Evolutionary conservation across 352 stramenopile species (phyloP), one percentile per base, ranked within the genome.

Genomic region (Phytophthora tubulina): DNA sequence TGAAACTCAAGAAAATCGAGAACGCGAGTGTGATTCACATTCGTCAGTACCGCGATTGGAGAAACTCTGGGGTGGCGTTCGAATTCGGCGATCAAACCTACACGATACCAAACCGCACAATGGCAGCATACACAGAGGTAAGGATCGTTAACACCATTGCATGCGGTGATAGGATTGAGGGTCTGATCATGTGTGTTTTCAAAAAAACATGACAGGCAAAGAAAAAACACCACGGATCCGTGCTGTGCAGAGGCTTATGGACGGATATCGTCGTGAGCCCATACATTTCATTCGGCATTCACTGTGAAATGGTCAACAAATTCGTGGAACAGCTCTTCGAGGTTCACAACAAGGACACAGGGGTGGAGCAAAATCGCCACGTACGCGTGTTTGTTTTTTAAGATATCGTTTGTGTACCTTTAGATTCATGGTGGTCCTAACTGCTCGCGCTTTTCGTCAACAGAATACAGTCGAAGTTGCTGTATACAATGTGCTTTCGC

Each of bases 21-120:
- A 85, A 97, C 41, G 93, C 95, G 52, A 94, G 88, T 48, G 95
- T 98, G 57, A 96, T 99, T 66, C 96, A 99, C 75, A 87, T 95
- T 63, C 90, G 81, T 8, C 95, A 98, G 77, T 99, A 96, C 69
- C 82, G 85, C 35, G 72, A 92, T 30, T 99, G 96, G 96, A 86
- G 96, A 60, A 92, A 98, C 68, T 88, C 82, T 11, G 96, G 96
- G 49, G 76, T 99, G 54, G 95, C 96, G 32, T 99, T 97, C 66
- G 94, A 99, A 85, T 99, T 99, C 73, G 96, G 94, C 8, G 92
- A 98, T 72, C 89, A 97, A 72, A 80, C 76, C 1, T 99, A 99
- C 77, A 90, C 87, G 17, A 63, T 88, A 45, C 92, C 94, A 2
- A 99, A 99, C 62, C 84, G 87, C 31, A 97, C 90, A 2, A 95